Conservation (phyloP, 2,329 filamentous ascomycete species). For the Calonectria fujianensis region DNA sequence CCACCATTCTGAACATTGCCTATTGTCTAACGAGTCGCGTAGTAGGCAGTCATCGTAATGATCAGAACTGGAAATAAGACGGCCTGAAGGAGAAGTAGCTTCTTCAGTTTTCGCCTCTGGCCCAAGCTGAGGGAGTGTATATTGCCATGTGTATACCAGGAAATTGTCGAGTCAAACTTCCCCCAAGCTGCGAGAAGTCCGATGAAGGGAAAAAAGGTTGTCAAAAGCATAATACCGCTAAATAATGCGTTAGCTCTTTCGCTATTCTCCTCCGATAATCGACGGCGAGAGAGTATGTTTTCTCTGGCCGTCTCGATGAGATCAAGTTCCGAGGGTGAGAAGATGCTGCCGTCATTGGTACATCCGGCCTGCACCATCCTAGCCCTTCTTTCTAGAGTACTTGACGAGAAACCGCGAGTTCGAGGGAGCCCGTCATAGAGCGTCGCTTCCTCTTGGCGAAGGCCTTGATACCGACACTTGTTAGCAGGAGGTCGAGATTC, state of each 20-base stretch:
- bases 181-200: conserved; percentile 67
- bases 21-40: conserved; percentile 48
- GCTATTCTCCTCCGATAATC: conserved; percentile 54
- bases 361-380: conserved; percentile 32
- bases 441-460: conserved; percentile 34
- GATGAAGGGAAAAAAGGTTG: conserved; percentile 68
- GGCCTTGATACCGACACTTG: conserved; percentile 42
- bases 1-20: not conserved
- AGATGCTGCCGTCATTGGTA: conserved; percentile 49
- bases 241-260: conserved; percentile 62
- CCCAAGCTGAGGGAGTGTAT: conserved; percentile 60
- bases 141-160: conserved; percentile 70
- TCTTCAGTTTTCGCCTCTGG: conserved; percentile 57
- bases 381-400: conserved; percentile 44
- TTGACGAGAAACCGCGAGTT: conserved; percentile 53
- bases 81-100: conserved; percentile 62
- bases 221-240: conserved; percentile 60
- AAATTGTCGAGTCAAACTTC: conserved; percentile 66
- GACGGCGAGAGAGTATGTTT: conserved; percentile 56
- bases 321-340: conserved; percentile 55
- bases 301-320: conserved; percentile 58
- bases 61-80: conserved; percentile 59
- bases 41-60: conserved; percentile 57
- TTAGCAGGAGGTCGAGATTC: conserved; percentile 34
- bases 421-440: conserved; percentile 43